Evolutionary conservation across 805 yeast species (phyloP).

Genomic region (Candida patagonica): DNA sequence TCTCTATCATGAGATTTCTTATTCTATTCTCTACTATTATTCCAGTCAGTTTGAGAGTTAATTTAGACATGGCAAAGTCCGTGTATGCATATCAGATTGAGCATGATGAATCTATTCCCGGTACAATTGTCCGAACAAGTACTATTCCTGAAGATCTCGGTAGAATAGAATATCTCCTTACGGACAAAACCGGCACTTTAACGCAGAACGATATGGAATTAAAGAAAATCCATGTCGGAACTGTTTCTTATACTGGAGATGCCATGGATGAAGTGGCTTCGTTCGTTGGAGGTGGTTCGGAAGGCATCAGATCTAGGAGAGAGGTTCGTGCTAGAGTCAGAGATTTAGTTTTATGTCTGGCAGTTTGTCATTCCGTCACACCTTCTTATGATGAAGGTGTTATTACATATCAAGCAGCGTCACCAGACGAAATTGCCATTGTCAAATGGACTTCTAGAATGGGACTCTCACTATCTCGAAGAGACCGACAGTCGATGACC

Average conservation of each 20-base stretch:
- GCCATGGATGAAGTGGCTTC: constrained; percentile 81
- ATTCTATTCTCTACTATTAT: constrained; percentile 91
- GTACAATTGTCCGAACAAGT: constrained; percentile 89
- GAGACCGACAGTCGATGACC: constrained; percentile 73
- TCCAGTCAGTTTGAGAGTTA: constrained; percentile 92
- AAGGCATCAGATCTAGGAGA: constrained; percentile 37
- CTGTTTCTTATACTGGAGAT: constrained; percentile 87
- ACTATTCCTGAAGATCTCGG: constrained; percentile 98
- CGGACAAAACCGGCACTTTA: constrained; percentile 95
- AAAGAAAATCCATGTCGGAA: constrained; percentile 85
- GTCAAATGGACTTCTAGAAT: constrained; percentile 83
- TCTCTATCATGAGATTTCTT: constrained; percentile 81
- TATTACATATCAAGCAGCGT: constrained; percentile 87
- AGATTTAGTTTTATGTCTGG: constrained; percentile 72
- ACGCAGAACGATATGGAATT: constrained; percentile 98
- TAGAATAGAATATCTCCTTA: constrained; percentile 80
- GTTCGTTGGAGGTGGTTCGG: constrained; percentile 37
- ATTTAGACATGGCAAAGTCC: constrained; percentile 88
- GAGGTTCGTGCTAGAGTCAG: constrained; percentile 70
- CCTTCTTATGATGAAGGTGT: constrained; percentile 78
- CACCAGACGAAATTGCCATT: constrained; percentile 97
- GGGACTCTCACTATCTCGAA: constrained; percentile 67
- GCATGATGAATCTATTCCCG: constrained; percentile 70
- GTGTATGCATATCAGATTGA: constrained; percentile 95
- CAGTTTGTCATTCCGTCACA: constrained; percentile 95